Base-by-base conservation (phyloP, 441 rosid genomes). In the Capsella rubella region DNA sequence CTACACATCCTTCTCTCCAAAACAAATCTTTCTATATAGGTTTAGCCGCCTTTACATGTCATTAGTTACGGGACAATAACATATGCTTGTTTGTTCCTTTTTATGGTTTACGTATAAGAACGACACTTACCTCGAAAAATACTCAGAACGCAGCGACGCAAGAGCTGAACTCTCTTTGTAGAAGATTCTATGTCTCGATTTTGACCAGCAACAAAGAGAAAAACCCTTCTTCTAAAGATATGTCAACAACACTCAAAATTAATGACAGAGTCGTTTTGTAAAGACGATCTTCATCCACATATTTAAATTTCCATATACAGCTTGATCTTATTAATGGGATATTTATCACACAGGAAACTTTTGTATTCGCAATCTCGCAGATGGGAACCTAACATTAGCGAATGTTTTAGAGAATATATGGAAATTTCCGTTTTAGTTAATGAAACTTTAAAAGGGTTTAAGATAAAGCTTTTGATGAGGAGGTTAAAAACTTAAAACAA, bases 1-100 rank as follows among this genome's bases (percentile, higher is more conserved):
- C 58, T 28, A 69, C 57, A 60, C n/a, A 53, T 53, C 64, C 35
- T 29, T 37, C 43, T 54, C 78, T n/a, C 7, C 11, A 18, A 67
- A 60, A 60, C 57, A 32, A 32, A 60, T 67, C 47, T 67, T 67
- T 52, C 25, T 75, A 16, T 68, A 3, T 60, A 31, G 25, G 3
- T 43, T 62, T 62, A 4, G 21, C 13, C 3, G 37, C 39, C 67
- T 43, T 57, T 10, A 37, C 15, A 57, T 15, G 42, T 15, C 62
- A 34, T 8, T 34, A 4, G 10, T 3, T 4, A 34, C 29, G 4
- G 37, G 37, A 28, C 12, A 13, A 11, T 3, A 28, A 13, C 1
- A 6, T 55, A 14, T 55, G 40, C 37, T 31, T 31, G 60, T n/a
- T 3, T 8, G 11, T 55, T 55, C 6, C n/a, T 31, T 15, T 31